Evolutionary conservation across 306 rosid species (phyloP).

Genomic region (Trifolium repens): DNA sequence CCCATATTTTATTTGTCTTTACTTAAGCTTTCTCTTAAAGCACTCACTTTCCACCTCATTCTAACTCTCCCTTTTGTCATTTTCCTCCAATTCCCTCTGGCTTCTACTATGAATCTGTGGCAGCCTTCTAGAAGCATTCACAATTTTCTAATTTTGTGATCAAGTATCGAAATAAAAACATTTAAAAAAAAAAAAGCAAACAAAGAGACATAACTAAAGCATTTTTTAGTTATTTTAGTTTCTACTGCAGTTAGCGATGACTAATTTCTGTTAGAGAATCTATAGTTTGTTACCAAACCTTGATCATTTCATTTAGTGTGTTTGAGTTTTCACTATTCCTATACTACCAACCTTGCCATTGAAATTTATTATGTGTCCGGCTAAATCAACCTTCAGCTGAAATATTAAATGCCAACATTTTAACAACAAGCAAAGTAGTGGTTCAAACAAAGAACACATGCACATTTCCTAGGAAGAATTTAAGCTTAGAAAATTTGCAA

Average conservation of each 20-base stretch:
- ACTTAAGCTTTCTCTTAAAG: background rate
- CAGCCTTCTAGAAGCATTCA: background rate
- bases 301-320: slow-evolving; percentile 10
- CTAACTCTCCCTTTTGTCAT: background rate
- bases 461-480: background rate
- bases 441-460: background rate
- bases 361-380: background rate
- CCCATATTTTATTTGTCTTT: background rate
- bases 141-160: background rate
- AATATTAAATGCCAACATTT: slow-evolving; percentile 20
- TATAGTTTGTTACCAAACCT: slow-evolving; percentile 47
- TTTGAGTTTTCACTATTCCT: slow-evolving; percentile 12
- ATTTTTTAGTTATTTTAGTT: too few relatives aligned
- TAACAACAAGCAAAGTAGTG: background rate
- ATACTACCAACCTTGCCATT: background rate
- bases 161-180: background rate
- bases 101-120: background rate
- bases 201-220: too few relatives aligned
- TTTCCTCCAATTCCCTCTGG: background rate
- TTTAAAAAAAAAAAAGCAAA: too few relatives aligned
- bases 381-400: too few relatives aligned
- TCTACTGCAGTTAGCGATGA: too few relatives aligned
- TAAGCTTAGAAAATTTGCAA: background rate
- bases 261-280: too few relatives aligned
- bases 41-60: background rate